A percentile compares a stretch with the other conserved stretches of the same genome.
phyloP scores from a whole-genome alignment of 2,329 filamentous ascomycete genomes.

The Colletotrichum sublineola region DNA sequence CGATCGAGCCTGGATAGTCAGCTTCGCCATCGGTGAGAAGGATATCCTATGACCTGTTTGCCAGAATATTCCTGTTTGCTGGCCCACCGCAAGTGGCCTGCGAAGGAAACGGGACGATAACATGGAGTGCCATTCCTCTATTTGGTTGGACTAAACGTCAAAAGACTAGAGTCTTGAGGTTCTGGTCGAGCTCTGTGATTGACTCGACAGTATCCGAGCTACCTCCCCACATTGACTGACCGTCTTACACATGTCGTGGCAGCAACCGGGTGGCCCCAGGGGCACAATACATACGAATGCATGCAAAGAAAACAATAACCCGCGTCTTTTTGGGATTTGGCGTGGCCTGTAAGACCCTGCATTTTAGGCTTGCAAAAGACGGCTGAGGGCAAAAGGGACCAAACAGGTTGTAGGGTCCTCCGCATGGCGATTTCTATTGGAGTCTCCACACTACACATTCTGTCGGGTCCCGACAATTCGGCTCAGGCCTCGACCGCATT shows the following conservation, averaged over 20 bases:
- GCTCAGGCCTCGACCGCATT: conserved; percentile 10
- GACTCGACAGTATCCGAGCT: background rate
- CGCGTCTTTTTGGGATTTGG: background rate
- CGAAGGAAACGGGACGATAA: background rate
- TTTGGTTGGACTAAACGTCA: background rate
- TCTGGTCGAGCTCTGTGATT: background rate
- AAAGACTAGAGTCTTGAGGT: background rate
- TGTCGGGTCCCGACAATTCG: conserved; percentile 34
- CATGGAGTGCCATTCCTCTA: background rate
- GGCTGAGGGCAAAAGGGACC: background rate
- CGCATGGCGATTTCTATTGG: background rate
- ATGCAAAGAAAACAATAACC: too few relatives aligned
- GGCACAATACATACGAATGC: background rate
- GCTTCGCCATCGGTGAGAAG: background rate
- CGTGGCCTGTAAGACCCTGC: background rate
- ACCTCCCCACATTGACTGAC: background rate
- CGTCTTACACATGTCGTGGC: background rate
- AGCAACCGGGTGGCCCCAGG: too few relatives aligned
- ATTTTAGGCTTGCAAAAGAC: background rate
- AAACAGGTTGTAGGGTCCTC: background rate
- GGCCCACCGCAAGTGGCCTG: background rate
- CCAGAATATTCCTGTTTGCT: background rate
- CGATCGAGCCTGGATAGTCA: background rate
- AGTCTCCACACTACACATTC: conserved; percentile 15
- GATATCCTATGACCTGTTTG: background rate